Evolutionary conservation across 2,329 filamentous ascomycete species (phyloP).

Genomic region (Bipolaris oryzae): DNA sequence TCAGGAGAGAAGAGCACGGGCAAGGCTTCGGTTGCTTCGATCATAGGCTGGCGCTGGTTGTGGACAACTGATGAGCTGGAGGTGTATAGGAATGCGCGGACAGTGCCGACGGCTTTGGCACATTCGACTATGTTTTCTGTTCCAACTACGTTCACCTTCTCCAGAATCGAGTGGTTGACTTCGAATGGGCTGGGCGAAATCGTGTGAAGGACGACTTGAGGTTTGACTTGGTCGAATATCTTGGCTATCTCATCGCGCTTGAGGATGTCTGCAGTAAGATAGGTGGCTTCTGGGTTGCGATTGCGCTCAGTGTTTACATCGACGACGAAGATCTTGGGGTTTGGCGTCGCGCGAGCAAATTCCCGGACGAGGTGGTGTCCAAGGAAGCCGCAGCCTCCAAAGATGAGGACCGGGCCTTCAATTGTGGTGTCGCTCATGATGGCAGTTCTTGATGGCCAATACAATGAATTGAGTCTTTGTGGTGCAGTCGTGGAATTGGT

Average conservation of each 20-base stretch:
- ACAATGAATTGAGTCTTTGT: not conserved
- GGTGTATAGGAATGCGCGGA: slow-evolving; percentile 51
- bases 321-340: not conserved
- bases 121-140: slow-evolving; percentile 51
- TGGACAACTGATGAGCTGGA: slow-evolving; percentile 12
- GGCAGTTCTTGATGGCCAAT: no score
- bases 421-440: not conserved
- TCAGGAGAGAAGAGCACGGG: not conserved
- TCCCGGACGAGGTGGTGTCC: slow-evolving; percentile 54
- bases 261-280: not conserved
- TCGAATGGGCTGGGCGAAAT: not conserved
- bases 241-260: not conserved
- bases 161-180: not conserved
- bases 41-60: not conserved
- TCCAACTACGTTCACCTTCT: slow-evolving; percentile 55
- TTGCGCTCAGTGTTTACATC: slow-evolving; percentile 1
- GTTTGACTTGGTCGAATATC: not conserved
- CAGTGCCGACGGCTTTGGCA: slow-evolving; percentile 44
- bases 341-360: not conserved
- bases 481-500: not conserved
- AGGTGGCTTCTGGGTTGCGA: not conserved
- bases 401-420: slow-evolving; percentile 45
- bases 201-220: not conserved
- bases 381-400: slow-evolving; percentile 56
- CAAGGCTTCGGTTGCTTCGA: not conserved